Evolutionary conservation across 257 asterid genomes (phyloP), one percentile per base, ranked within the genome.

Genomic region (Voacanga thouarsii): DNA sequence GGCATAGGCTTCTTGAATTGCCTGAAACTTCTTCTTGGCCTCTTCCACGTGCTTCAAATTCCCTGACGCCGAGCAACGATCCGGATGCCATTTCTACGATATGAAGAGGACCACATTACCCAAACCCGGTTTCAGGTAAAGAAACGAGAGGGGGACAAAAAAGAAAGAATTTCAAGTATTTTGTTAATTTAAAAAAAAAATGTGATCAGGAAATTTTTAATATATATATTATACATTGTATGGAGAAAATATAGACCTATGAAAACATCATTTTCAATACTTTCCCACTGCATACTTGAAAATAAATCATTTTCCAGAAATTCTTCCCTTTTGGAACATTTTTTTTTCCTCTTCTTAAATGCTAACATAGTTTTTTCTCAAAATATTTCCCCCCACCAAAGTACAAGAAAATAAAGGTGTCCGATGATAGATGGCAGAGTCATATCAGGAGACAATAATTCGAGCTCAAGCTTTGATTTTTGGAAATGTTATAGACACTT

Each of bases 1-100:
- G 75, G 97, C 89, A 85, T 94, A 94, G 47, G 98, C 98, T 86
- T 90, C 90, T 75, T 94, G 98, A 82, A 94, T 86, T 26, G 88
- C 86, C 84, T 94, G 98, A 80, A 94, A 92, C 80, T 89, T 90
- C 85, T 79, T 89, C 87, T 94, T 94, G 9, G 97, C 96, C 69
- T 92, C 98, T 28, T 92, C 98, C 67, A 86, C 79, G 21, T 77
- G 53, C 81, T 83, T 88, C 0, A 83, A 63, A 81, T 82, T 87
- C 60, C 96, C 97, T 1, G 88, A 72, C 64, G 93, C 86, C 19
- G 90, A 83, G 80, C 86, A 80, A 24, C 98, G 94, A 92, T 94
- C 97, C 45, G 98, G 98, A 78, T 94, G 98, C 97, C 97, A 94
- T 90, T 86, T 90, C 98, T 8, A 77, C 37, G 4, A 70, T 66